These are phyloP conservation scores for Juglanconis oblonga DNA, from an alignment of 2,329 filamentous ascomycete genomes.

Conservation along the genomic window DNA sequence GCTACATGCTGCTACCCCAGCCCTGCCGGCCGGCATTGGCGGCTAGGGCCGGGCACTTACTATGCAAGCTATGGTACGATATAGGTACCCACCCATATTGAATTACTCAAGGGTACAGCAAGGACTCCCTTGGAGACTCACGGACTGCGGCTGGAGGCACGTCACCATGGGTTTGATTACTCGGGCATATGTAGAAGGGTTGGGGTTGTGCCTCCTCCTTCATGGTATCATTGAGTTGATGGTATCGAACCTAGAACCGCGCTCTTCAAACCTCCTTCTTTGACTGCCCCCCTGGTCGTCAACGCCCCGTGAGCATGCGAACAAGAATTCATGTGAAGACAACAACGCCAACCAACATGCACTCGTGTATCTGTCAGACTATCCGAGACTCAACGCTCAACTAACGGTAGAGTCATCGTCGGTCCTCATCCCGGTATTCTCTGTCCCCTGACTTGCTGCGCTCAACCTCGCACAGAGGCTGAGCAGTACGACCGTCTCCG, in stretches of 20 bases:
- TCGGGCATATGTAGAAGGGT: not conserved
- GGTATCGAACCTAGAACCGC: slow-evolving; percentile 1
- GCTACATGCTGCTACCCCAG: not conserved
- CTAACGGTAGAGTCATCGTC: slow-evolving; percentile 47
- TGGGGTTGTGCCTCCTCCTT: not conserved
- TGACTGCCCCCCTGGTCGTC: not conserved
- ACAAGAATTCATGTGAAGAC: not conserved
- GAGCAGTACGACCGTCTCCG: slow-evolving; percentile 90
- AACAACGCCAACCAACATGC: slow-evolving; percentile 8
- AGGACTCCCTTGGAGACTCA: no score
- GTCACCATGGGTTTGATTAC: no score
- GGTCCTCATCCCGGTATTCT: slow-evolving; percentile 57
- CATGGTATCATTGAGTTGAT: slow-evolving; percentile 14
- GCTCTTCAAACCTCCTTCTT: not conserved
- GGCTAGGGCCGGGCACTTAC: no score
- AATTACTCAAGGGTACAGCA: no score
- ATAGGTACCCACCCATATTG: no score
- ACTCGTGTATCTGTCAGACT: not conserved
- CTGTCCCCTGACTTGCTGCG: slow-evolving; percentile 74
- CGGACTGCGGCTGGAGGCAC: no score
- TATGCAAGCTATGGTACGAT: not conserved
- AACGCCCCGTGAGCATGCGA: not conserved
- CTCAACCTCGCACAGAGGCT: slow-evolving; percentile 82
- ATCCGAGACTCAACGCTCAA: not conserved
- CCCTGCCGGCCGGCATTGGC: not conserved